phyloP scores from a whole-genome alignment of 768 basidiomycete genomes.

The Phylloporus scabripes region DNA sequence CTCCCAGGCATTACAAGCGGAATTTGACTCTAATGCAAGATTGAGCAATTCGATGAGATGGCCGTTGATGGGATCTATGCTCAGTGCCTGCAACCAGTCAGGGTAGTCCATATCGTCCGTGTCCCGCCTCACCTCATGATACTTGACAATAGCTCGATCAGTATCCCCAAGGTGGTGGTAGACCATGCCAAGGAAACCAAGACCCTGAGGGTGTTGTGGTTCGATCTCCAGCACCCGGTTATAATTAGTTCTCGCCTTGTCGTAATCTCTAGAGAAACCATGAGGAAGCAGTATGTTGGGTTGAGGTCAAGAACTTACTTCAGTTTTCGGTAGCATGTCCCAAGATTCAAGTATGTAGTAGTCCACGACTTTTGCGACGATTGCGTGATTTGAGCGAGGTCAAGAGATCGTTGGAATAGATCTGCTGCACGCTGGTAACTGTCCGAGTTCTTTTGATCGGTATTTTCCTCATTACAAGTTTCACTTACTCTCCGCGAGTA shows the following conservation, averaged over 20 bases:
- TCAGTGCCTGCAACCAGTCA: constrained; percentile 51
- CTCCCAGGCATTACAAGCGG: constrained; percentile 30
- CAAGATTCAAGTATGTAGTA: constrained; percentile 87
- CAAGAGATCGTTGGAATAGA: constrained; percentile 70
- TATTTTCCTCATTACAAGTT: background rate
- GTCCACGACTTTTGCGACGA: constrained; percentile 82
- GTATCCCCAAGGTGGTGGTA: constrained; percentile 68
- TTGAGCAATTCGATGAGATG: constrained; percentile 79
- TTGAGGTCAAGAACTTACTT: constrained; percentile 43
- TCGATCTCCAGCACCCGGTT: constrained; percentile 80
- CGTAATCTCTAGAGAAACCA: constrained; percentile 37
- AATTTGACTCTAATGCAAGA: constrained; percentile 60
- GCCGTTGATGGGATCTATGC: constrained; percentile 77
- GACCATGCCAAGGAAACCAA: constrained; percentile 87
- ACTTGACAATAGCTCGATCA: constrained; percentile 80
- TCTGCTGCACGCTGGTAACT: constrained; percentile 71
- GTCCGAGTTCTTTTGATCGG: constrained; percentile 25
- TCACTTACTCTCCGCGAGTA: constrained; percentile 72
- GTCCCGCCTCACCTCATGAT: constrained; percentile 70
- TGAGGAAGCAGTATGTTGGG: constrained; percentile 2
- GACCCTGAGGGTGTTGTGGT: constrained; percentile 73
- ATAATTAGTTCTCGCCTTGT: constrained; percentile 71
- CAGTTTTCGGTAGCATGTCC: constrained; percentile 79
- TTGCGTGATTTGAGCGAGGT: constrained; percentile 81
- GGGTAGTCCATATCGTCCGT: background rate